Percentiles rank a stretch among this genome's conserved stretches.
Conservation (phyloP, 331 rosid genomes). For the Cydonia oblonga region DNA sequence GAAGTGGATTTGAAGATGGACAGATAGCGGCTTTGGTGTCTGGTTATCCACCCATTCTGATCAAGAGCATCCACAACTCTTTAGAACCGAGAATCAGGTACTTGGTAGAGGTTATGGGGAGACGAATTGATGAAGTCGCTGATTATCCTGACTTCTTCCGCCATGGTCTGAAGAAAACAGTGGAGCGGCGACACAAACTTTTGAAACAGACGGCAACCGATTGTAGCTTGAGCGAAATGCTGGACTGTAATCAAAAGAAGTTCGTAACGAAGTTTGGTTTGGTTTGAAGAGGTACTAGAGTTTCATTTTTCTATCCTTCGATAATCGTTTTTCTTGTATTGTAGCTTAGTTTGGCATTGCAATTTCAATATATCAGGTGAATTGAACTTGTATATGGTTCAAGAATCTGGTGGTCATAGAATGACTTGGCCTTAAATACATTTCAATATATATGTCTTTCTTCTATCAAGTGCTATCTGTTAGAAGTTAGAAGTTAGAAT, state of each 20-base stretch:
- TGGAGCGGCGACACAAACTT: slow-evolving; percentile 57
- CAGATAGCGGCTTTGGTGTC: slow-evolving; percentile 62
- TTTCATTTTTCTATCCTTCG: slow-evolving; percentile 7
- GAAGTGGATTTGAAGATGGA: slow-evolving; percentile 48
- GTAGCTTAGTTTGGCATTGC: background rate
- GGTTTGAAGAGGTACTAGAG: slow-evolving; percentile 36
- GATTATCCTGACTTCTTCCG: slow-evolving; percentile 73
- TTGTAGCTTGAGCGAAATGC: slow-evolving; percentile 79
- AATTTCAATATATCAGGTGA: background rate
- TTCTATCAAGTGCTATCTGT: background rate
- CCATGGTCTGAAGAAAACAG: slow-evolving; percentile 65
- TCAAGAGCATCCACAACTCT: slow-evolving; percentile 73
- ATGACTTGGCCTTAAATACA: no score
- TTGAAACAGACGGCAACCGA: slow-evolving; percentile 35
- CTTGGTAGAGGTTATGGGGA: slow-evolving; percentile 74
- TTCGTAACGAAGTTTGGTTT: slow-evolving; percentile 58
- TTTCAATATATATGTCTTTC: background rate
- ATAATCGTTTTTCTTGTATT: background rate
- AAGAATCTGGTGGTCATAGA: background rate
- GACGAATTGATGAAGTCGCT: slow-evolving; percentile 53
- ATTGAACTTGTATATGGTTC: background rate
- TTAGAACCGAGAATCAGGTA: slow-evolving; percentile 66
- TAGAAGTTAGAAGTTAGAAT: background rate
- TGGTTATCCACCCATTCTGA: slow-evolving; percentile 75
- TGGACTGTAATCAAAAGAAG: slow-evolving; percentile 75